phyloP scores from a whole-genome alignment of 805 yeast genomes.

The Pichia phayaonensis region DNA sequence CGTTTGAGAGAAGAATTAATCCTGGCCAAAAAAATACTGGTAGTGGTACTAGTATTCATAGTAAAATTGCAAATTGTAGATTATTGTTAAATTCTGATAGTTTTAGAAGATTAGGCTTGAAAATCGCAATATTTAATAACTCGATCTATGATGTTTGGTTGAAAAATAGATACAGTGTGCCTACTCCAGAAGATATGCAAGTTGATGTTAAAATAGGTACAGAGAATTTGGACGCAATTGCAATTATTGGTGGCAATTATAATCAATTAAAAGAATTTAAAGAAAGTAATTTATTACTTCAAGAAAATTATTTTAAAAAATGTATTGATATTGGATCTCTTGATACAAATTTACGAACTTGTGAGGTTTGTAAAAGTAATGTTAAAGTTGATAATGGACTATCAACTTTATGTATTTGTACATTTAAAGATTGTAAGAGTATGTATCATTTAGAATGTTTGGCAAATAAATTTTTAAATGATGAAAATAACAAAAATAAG shows the following conservation, averaged over 20 bases:
- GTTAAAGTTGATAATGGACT: constrained; percentile 6
- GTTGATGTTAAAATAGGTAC: constrained; percentile 10
- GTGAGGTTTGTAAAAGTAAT: constrained; percentile 13
- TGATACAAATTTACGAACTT: neutral
- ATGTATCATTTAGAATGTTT: constrained; percentile 32
- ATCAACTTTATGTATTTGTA: constrained; percentile 20
- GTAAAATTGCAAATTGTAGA: constrained; percentile 41
- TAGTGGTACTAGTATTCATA: constrained; percentile 36
- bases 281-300: constrained; percentile 7
- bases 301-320: constrained; percentile 12
- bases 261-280: constrained; percentile 20
- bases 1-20: constrained; percentile 31
- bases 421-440: constrained; percentile 20
- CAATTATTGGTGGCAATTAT: constrained; percentile 24
- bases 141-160: constrained; percentile 29
- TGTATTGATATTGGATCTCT: constrained; percentile 10
- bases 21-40: constrained; percentile 22
- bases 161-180: constrained; percentile 26
- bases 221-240: constrained; percentile 5
- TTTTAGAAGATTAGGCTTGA: constrained; percentile 39
- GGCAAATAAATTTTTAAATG: constrained; percentile 10
- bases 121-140: constrained; percentile 37
- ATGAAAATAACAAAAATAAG: neutral
- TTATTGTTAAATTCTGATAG: constrained; percentile 35
- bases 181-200: constrained; percentile 16